Evolutionary conservation across 2,329 filamentous ascomycete species (phyloP).

Genomic region (Leptodontidium sp.): DNA sequence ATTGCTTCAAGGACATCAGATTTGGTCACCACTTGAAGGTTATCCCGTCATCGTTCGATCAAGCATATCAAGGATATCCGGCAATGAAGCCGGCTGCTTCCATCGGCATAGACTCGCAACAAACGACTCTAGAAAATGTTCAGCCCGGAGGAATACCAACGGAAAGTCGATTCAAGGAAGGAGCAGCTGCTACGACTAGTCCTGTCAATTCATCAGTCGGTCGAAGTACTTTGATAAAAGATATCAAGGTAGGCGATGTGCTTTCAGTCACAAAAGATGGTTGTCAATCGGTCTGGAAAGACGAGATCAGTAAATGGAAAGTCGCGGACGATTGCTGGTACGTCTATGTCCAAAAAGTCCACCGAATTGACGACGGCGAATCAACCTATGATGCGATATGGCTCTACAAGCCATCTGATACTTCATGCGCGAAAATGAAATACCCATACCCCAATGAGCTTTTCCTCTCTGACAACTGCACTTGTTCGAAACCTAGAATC

Average conservation of each 20-base stretch:
- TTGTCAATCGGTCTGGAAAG: slow-evolving; percentile 63
- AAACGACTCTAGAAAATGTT: not conserved
- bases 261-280: slow-evolving; percentile 55
- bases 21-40: slow-evolving; percentile 62
- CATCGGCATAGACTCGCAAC: not conserved
- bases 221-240: slow-evolving; percentile 53
- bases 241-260: slow-evolving; percentile 59
- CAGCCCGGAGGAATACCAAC: not conserved
- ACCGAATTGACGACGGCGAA: slow-evolving; percentile 47
- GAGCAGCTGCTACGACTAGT: not conserved
- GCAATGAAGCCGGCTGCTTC: slow-evolving; percentile 27
- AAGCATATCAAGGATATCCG: slow-evolving; percentile 43
- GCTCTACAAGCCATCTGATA: slow-evolving; percentile 77
- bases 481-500: slow-evolving; percentile 61
- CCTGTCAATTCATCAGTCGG: slow-evolving; percentile 40
- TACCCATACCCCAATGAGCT: slow-evolving; percentile 79
- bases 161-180: not conserved
- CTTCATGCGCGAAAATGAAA: slow-evolving; percentile 69
- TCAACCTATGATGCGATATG: slow-evolving; percentile 71
- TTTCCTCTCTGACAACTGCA: slow-evolving; percentile 80
- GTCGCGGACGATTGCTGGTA: slow-evolving; percentile 68
- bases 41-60: slow-evolving; percentile 43
- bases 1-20: slow-evolving; percentile 69
- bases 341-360: slow-evolving; percentile 70
- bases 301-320: slow-evolving; percentile 53